Evolutionary conservation across 2,329 filamentous ascomycete species (phyloP).

Genomic region (Fusarium circinatum): DNA sequence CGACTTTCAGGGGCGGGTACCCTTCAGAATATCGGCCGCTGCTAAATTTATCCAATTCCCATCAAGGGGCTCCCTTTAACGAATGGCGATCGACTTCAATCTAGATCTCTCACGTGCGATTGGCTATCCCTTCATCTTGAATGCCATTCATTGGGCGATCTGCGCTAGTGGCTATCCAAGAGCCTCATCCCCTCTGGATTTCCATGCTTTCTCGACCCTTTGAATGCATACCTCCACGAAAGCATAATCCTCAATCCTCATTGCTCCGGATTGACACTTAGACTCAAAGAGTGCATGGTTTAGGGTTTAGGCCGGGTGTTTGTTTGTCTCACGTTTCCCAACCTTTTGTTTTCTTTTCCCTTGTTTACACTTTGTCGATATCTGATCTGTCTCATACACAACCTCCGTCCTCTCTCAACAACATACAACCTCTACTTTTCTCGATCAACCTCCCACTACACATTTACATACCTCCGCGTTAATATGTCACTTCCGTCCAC

Average conservation of each 20-base stretch:
- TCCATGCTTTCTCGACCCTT: constrained; percentile 1
- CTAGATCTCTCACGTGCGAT: constrained; percentile 25
- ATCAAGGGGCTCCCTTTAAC: constrained; percentile 1
- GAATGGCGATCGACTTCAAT: constrained; percentile 25
- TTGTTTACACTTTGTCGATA: background rate
- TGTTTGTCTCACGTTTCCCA: constrained; percentile 12
- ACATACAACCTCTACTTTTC: background rate
- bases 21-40: background rate
- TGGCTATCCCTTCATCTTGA: constrained; percentile 16
- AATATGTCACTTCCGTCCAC: constrained; percentile 55
- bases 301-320: background rate
- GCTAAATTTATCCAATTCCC: constrained; percentile 2
- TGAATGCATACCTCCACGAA: constrained; percentile 25
- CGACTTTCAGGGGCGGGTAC: constrained; percentile 27
- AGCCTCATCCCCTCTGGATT: constrained; percentile 15
- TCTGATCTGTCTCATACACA: background rate
- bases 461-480: background rate
- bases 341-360: background rate
- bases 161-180: constrained; percentile 18
- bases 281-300: background rate
- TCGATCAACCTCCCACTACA: background rate
- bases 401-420: background rate
- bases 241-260: constrained; percentile 15
- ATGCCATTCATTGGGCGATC: constrained; percentile 16
- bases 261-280: background rate